These are phyloP conservation scores for Theobroma grandiflorum DNA, from an alignment of 441 rosid species.

Conservation along the genomic window DNA sequence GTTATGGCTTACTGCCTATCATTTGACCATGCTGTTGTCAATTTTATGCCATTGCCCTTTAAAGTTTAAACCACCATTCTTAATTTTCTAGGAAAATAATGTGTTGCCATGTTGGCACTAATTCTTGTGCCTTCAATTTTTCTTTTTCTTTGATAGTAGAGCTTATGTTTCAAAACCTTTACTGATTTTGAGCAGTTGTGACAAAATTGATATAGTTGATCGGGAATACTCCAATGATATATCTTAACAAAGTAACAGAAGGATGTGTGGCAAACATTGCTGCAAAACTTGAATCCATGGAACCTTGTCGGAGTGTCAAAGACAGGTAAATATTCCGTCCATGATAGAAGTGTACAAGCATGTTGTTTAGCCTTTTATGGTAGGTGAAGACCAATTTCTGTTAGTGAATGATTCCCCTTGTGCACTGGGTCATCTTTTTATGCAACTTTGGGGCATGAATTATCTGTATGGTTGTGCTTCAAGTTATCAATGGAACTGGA, in stretches of 20 bases:
- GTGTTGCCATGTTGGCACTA: neutral
- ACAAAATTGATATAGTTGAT: slow-evolving; percentile 70
- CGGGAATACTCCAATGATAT: slow-evolving; percentile 91
- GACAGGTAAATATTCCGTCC: slow-evolving; percentile 63
- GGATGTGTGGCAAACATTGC: slow-evolving; percentile 87
- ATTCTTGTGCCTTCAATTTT: neutral
- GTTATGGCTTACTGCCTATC: too few relatives aligned
- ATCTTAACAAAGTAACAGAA: slow-evolving; percentile 81
- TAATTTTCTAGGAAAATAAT: neutral
- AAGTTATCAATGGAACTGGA: neutral
- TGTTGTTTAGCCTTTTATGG: neutral
- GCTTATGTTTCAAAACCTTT: slow-evolving; percentile 24
- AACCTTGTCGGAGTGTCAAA: slow-evolving; percentile 92
- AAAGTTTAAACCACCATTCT: neutral
- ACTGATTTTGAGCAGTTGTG: slow-evolving; percentile 43
- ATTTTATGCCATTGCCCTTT: too few relatives aligned
- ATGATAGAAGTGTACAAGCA: neutral
- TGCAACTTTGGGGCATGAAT: slow-evolving; percentile 20
- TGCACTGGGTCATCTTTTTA: neutral
- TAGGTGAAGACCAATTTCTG: neutral
- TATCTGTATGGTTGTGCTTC: slow-evolving; percentile 7
- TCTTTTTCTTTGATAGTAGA: neutral
- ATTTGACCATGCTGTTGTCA: too few relatives aligned
- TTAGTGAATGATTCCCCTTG: neutral
- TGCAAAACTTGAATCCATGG: slow-evolving; percentile 96